Conservation (phyloP, 768 basidiomycete species). For the Lenzites betulinus region DNA sequence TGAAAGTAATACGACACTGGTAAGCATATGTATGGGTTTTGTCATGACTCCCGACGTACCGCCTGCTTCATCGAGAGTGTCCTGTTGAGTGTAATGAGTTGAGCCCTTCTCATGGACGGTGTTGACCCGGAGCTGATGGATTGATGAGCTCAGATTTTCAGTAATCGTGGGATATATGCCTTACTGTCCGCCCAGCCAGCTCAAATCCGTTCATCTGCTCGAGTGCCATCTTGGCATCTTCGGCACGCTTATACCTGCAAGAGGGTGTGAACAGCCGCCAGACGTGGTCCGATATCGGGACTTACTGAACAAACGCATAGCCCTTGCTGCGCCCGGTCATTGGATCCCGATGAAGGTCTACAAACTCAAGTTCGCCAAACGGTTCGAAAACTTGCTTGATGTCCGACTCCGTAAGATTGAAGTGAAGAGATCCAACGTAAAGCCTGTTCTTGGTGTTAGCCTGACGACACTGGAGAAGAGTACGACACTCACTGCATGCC, state of each 20-base stretch:
- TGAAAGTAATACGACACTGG: conserved; percentile 31
- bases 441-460: conserved; percentile 50
- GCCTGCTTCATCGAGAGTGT: conserved; percentile 86
- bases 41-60: conserved; percentile 47
- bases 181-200: conserved; percentile 89
- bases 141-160: conserved; percentile 16
- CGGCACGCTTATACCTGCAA: conserved; percentile 82
- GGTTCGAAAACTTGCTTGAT: conserved; percentile 99
- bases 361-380: conserved; percentile 97
- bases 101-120: conserved; percentile 92
- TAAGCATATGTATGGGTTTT: not conserved
- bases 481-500: conserved; percentile 75
- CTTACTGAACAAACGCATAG: conserved; percentile 96
- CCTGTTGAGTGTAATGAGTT: conserved; percentile 71
- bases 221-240: conserved; percentile 94
- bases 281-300: conserved; percentile 10
- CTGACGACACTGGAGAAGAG: conserved; percentile 6
- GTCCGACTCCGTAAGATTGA: conserved; percentile 95
- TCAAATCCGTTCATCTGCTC: conserved; percentile 99
- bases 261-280: not conserved
- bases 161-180: conserved; percentile 26
- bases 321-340: conserved; percentile 96
- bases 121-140: conserved; percentile 76
- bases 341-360: conserved; percentile 95
- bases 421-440: conserved; percentile 96